Base-by-base conservation (phyloP, 306 rosid genomes). In the Corylus americana region DNA sequence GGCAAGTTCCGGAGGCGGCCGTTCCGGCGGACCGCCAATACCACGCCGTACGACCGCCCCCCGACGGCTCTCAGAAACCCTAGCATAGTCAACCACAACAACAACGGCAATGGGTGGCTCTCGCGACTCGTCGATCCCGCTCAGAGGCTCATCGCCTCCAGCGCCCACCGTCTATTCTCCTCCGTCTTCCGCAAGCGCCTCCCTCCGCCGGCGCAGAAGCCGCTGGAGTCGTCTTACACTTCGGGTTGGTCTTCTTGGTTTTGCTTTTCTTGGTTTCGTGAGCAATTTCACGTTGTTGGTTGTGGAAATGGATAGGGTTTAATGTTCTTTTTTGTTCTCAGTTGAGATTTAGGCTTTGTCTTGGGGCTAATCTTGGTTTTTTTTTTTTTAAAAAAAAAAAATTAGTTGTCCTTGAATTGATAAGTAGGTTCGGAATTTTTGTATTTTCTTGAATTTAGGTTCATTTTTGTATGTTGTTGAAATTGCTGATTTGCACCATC, bases 21-120 rank as follows among this genome's bases (percentile, higher is more conserved):
- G 29, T 79, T 83, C 18, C 82, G 96, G 12, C 82, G 85, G 83
- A 55, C 72, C 72, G 70, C 78, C 7, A 93, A 86, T 49, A 48
- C 91, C 80, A 94, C 94, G 84, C 99, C 99, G 66, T 95, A 95
- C 44, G 98, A 93, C 77, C 96, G 99, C 0, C 97, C 97, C 1
- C 86, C 91, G 20, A 37, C 78, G 0, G 78, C 89, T 25, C 73
- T 92, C 9, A 79, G 93, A 74, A 91, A 87, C 90, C 85, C 93
- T 73, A 61, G 49, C 71, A 71, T 55, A 11, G n/a, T 20, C 62
- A 79, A 25, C 51, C 14, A 11, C 1, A 42, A 44, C 29, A 68
- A n/a, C 29, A 69, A 76, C 11, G 76, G 44, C 81, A 75, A 73
- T 9, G 96, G 97, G 13, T 95, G 99, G 99, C 73, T 95, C 74